Base-by-base conservation (phyloP, 2,329 filamentous ascomycete species). In the Botrytis squamosa region DNA sequence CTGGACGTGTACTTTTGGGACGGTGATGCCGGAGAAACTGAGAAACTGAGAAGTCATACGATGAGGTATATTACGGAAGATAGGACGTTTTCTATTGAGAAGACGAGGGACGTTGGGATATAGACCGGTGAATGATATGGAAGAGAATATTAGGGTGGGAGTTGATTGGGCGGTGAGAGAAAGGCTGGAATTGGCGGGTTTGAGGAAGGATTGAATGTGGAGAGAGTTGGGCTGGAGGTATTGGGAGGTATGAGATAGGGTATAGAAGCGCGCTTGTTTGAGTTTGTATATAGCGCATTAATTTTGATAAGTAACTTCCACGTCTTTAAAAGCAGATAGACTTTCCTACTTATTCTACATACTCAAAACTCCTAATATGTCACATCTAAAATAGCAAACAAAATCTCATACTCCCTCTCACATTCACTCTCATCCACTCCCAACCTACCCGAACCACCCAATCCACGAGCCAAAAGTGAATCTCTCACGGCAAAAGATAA, bases 1-100 rank as follows among this genome's bases (percentile, higher is more conserved):
- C 36, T 74, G 65, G 62, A 62, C 59, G 44, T 75, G 71, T 46
- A 74, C 69, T 22, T 57, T 76, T 46, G 72, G 71, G 8, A 75
- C 44, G 4, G 65, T 33, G 38, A 72, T 22, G 9, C 70, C 38
- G 18, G 36, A 59, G 16, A 29, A 18, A 8, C n/a, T 55, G 29
- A 67, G 64, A 36, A 67, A 8, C n/a, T 55, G 29, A 67, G 64
- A 36, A 67, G 33, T 38, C n/a, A 55, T 29, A 55, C 29, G 36
- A 49, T 55, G 29, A 44, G 40, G 7, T 38, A 46, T n/a, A 67
- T 67, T 7, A 67, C n/a, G 8, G n/a, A 46, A 49, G 65, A 67
- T 18, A 55, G 29, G 36, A 67, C 7, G 3, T 40, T 40, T 29
- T 55, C 33, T 1, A 55, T 67, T 25, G 65, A 38, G n/a, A 67